These are phyloP conservation scores for Colletotrichum magnum DNA, from an alignment of 2,329 filamentous ascomycete species.

Conservation along the genomic window DNA sequence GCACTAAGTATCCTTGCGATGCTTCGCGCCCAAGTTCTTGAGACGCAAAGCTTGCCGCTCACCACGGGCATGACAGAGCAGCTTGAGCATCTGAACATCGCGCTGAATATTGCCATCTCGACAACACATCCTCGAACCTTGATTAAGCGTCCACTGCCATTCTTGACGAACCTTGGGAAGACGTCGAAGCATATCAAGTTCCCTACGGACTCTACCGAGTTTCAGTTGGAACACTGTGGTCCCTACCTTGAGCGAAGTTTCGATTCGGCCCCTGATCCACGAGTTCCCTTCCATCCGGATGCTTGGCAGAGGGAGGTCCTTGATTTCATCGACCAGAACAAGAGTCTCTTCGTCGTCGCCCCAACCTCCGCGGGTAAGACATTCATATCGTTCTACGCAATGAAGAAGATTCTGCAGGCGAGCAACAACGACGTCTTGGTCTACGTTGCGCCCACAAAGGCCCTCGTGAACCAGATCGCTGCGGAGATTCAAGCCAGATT, in stretches of 20 bases:
- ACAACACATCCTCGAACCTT: too few relatives aligned
- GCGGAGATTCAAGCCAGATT: slow-evolving; percentile 84
- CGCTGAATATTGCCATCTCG: neutral
- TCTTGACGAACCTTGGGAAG: too few relatives aligned
- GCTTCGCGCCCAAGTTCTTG: slow-evolving; percentile 5
- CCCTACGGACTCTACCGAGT: slow-evolving; percentile 53
- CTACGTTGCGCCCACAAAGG: slow-evolving; percentile 86
- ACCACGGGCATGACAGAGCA: neutral
- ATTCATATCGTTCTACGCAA: slow-evolving; percentile 88
- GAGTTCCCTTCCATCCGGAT: slow-evolving; percentile 81
- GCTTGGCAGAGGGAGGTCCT: slow-evolving; percentile 82
- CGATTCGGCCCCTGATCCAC: slow-evolving; percentile 75
- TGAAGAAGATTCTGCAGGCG: slow-evolving; percentile 79
- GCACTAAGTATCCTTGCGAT: slow-evolving; percentile 8
- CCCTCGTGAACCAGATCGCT: slow-evolving; percentile 86
- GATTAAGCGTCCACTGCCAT: too few relatives aligned
- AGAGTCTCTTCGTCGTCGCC: slow-evolving; percentile 81
- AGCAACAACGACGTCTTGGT: slow-evolving; percentile 80
- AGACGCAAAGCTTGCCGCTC: slow-evolving; percentile 3
- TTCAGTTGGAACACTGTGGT: slow-evolving; percentile 78
- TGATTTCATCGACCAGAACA: slow-evolving; percentile 78
- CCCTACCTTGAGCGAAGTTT: slow-evolving; percentile 84
- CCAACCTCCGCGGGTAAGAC: slow-evolving; percentile 87
- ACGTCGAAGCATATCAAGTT: neutral
- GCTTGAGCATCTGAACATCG: neutral